Percentiles rank a stretch among this genome's conserved stretches.
phyloP scores from a whole-genome alignment of 345 rosid genomes.

The Sisymbrium irio region DNA sequence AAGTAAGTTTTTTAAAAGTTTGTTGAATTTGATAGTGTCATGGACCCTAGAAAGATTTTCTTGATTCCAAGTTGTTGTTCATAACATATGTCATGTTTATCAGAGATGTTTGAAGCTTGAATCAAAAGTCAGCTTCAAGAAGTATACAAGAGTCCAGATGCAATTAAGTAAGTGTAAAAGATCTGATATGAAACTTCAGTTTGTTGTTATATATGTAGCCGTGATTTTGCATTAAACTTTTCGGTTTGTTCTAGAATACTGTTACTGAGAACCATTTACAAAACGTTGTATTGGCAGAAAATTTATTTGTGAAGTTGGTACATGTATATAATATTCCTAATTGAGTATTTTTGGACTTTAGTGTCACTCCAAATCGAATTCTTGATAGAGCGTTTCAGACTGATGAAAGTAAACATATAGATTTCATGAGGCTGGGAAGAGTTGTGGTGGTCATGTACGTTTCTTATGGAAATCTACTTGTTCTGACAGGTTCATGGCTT shows the following conservation, averaged over 20 bases:
- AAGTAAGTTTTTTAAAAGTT: constrained; percentile 44
- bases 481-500: background rate
- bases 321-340: background rate
- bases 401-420: constrained; percentile 89
- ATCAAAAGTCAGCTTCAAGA: constrained; percentile 56
- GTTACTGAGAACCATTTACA: constrained; percentile 62
- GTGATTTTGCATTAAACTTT: background rate
- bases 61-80: background rate
- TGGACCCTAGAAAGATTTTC: background rate
- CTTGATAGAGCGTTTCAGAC: constrained; percentile 96
- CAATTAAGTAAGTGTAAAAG: constrained; percentile 56
- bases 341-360: constrained; percentile 22
- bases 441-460: background rate
- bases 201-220: background rate
- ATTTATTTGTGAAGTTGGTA: background rate
- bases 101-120: constrained; percentile 58
- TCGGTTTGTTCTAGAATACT: constrained; percentile 10
- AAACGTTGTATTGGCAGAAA: constrained; percentile 30
- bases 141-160: constrained; percentile 70
- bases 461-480: background rate
- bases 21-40: background rate
- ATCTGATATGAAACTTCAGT: background rate
- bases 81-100: constrained; percentile 5
- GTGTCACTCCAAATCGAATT: constrained; percentile 92
- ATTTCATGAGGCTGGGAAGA: constrained; percentile 87